Conservation (phyloP, 768 basidiomycete species). For the Trametes sanguinea region DNA sequence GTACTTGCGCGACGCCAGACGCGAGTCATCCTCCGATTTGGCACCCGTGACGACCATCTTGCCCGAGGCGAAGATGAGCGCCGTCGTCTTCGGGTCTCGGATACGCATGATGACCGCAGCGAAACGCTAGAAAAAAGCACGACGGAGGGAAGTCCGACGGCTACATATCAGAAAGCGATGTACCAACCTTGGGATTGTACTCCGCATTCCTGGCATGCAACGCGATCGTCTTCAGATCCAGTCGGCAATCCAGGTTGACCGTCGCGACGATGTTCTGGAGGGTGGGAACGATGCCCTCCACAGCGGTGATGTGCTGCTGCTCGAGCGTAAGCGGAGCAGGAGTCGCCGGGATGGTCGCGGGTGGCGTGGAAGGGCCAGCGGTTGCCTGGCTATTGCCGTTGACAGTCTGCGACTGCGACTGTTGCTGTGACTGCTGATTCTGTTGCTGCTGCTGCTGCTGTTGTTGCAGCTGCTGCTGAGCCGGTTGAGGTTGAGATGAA, state of each 20-base stretch:
- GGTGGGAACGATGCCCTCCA: slow-evolving; percentile 98
- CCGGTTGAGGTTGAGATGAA: slow-evolving; percentile 17
- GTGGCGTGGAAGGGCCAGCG: slow-evolving; percentile 61
- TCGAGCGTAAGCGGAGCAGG: slow-evolving; percentile 79
- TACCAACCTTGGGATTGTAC: slow-evolving; percentile 99
- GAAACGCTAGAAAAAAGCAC: slow-evolving; percentile 86
- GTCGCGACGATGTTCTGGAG: slow-evolving; percentile 99
- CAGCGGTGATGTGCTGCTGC: slow-evolving; percentile 94
- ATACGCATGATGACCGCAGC: slow-evolving; percentile 99
- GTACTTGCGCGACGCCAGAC: slow-evolving; percentile 96
- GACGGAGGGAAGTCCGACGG: slow-evolving; percentile 62
- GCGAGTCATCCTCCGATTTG: slow-evolving; percentile 97
- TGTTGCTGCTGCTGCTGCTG: slow-evolving; percentile 12
- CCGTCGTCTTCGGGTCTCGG: slow-evolving; percentile 99
- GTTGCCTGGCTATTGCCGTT: slow-evolving; percentile 36
- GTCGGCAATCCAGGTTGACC: slow-evolving; percentile 93
- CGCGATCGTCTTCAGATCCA: slow-evolving; percentile 98
- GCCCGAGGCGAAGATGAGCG: slow-evolving; percentile 98
- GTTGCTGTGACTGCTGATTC: slow-evolving; percentile 27
- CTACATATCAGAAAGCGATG: slow-evolving; percentile 42
- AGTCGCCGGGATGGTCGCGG: slow-evolving; percentile 60
- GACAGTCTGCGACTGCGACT: slow-evolving; percentile 31
- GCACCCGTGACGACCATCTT: slow-evolving; percentile 99
- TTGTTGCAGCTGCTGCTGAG: slow-evolving; percentile 27
- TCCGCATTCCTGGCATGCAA: slow-evolving; percentile 98